Evolutionary conservation across 371 early-diverging fungal genomes (phyloP).

Genomic region (Mucor saturninus): DNA sequence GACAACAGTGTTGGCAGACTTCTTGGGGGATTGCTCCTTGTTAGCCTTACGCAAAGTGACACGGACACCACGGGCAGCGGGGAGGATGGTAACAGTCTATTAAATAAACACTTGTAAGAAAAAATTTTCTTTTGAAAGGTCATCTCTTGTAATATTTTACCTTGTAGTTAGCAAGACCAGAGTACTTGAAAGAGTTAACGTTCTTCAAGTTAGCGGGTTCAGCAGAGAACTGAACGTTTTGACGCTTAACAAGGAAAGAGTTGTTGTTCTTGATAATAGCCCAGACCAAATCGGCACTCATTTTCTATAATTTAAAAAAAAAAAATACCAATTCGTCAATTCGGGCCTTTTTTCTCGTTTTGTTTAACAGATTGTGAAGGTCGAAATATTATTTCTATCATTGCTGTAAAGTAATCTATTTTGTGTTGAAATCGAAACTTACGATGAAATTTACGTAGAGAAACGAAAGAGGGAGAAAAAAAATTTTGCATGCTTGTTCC

Average conservation of each 20-base stretch:
- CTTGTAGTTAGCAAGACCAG: conserved; percentile 82
- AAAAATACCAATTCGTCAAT: conserved; percentile 9
- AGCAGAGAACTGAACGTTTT: conserved; percentile 78
- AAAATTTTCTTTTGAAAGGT: background rate
- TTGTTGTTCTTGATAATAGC: conserved; percentile 83
- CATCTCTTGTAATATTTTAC: conserved; percentile 34
- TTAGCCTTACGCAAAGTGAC: conserved; percentile 69
- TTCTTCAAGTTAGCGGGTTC: conserved; percentile 88
- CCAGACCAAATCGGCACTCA: conserved; percentile 83
- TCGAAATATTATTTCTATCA: background rate
- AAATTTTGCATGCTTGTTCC: conserved; percentile 1
- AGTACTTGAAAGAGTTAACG: conserved; percentile 87
- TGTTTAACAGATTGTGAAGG: background rate
- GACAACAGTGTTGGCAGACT: conserved; percentile 60
- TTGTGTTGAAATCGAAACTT: conserved; percentile 4
- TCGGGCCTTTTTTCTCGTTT: background rate
- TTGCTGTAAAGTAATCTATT: background rate
- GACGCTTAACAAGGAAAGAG: conserved; percentile 89
- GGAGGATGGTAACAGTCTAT: conserved; percentile 69
- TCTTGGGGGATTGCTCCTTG: conserved; percentile 62
- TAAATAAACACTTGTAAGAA: background rate
- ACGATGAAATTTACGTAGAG: conserved; percentile 8
- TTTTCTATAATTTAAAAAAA: conserved; percentile 27
- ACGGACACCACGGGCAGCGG: conserved; percentile 68
- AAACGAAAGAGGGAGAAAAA: conserved; percentile 9